A percentile compares a stretch with the other conserved stretches of the same genome.
phyloP scores from a whole-genome alignment of 192 early-diverging fungal genomes.

The Bifiguratus adelaidae region DNA sequence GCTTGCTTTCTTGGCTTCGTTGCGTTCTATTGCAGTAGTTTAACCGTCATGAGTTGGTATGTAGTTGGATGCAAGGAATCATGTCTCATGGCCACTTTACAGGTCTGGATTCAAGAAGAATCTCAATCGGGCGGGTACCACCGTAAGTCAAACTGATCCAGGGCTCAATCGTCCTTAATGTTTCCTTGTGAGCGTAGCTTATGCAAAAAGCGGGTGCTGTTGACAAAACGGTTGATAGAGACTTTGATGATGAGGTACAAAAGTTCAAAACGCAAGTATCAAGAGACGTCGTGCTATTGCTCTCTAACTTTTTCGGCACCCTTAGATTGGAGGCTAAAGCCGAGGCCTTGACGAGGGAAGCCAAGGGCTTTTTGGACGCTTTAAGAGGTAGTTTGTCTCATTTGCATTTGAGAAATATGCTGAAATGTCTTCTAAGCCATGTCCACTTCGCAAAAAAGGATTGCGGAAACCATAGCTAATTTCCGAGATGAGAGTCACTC shows the following conservation, averaged over 20 bases:
- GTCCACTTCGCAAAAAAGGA: conserved; percentile 71
- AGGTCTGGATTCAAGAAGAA: conserved; percentile 81
- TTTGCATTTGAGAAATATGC: background rate
- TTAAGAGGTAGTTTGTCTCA: conserved; percentile 43
- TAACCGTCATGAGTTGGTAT: too few species aligned
- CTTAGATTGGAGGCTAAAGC: conserved; percentile 71
- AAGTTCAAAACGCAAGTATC: conserved; percentile 20
- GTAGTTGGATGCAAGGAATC: too few species aligned
- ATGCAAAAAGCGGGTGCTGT: conserved; percentile 65
- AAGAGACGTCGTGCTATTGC: background rate
- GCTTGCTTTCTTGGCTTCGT: too few species aligned
- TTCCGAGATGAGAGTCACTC: conserved; percentile 84
- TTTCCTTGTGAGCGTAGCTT: conserved; percentile 20
- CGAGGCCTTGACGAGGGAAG: conserved; percentile 78
- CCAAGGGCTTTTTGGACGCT: conserved; percentile 86
- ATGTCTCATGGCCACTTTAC: too few species aligned
- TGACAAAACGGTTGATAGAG: conserved; percentile 65
- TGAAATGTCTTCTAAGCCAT: conserved; percentile 41
- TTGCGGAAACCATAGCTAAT: conserved; percentile 79
- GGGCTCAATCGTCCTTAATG: background rate
- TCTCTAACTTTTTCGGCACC: background rate
- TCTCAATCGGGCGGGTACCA: conserved; percentile 62
- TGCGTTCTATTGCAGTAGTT: too few species aligned
- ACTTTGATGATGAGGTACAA: conserved; percentile 36
- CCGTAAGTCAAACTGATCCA: conserved; percentile 18